Base-by-base conservation (phyloP, 177 flowering plant species). In the Vitis hybrid region DNA sequence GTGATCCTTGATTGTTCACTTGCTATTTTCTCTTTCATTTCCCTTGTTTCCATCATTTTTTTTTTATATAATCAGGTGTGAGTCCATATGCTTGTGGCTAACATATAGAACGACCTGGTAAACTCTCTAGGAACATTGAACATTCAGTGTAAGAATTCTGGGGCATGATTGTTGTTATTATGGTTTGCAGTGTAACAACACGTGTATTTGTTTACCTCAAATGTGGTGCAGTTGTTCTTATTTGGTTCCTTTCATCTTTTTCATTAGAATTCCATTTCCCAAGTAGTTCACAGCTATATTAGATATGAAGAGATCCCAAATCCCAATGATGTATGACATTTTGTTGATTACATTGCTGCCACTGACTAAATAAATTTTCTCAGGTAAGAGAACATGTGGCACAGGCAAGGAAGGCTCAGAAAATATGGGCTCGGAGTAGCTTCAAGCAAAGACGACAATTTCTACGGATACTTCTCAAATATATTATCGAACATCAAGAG, bases 381-480 rank as follows among this genome's bases (percentile, higher is more conserved):
- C 71, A 94, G 98, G 99, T 94, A 39, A 81, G 80, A 71, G 94
- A 94, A 64, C 95, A 83, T 65, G 99, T 95, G 53, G 79, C 83
- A 58, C 94, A 83, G 59, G 89, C 94, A 58, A 87, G 96, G 87
- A 88, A 87, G 73, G 98, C 94, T 31, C 99, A 95, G 72, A 83
- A 86, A 77, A 65, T 77, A 67, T 95, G 99, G 99, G 92, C 93
- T 74, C 84, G 83, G 68, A 91, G 97, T 76, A 85, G 86, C 80
- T 95, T 95, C 81, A 95, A 90, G 87, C 96, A 90, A 82, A 90
- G 99, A 56, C 93, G 97, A 12, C 97, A 86, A 74, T 91, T 95
- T 77, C 71, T 95, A 66, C 84, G 99, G 56, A 87, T 95, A 74
- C 98, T 95, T 76, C 75, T 95, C 72, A 95, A 95, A 80, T 95